phyloP scores from a whole-genome alignment of 176 grass and related monocot species.

The Zizania latifolia region DNA sequence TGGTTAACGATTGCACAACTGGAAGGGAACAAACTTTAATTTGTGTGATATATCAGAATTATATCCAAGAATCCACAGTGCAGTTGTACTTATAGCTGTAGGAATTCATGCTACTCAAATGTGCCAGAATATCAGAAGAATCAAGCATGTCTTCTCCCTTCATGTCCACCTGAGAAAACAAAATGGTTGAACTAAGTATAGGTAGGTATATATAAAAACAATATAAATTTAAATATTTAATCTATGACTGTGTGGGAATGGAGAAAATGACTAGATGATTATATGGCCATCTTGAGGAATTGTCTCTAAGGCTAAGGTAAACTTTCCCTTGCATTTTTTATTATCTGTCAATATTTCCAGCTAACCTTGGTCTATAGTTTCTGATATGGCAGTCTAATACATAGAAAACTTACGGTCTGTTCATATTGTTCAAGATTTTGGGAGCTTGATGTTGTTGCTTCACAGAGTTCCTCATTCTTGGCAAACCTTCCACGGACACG shows the following conservation, averaged over 20 bases:
- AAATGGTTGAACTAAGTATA: neutral
- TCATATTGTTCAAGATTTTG: slow-evolving; percentile 55
- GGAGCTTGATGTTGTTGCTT: slow-evolving; percentile 46
- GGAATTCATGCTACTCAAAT: slow-evolving; percentile 54
- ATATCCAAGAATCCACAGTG: slow-evolving; percentile 71
- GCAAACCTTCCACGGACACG: slow-evolving; percentile 91
- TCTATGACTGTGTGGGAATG: neutral
- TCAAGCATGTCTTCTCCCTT: slow-evolving; percentile 75
- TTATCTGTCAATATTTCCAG: neutral
- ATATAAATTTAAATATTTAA: neutral
- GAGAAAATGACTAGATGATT: neutral
- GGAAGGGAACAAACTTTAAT: slow-evolving; percentile 21
- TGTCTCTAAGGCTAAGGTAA: neutral
- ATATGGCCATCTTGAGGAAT: slow-evolving; percentile 6
- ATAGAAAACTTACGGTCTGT: slow-evolving; percentile 55
- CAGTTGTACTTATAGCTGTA: slow-evolving; percentile 52
- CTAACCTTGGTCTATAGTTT: slow-evolving; percentile 9
- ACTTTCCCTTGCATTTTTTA: neutral
- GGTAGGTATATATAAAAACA: neutral
- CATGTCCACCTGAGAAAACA: slow-evolving; percentile 36
- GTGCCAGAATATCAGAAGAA: slow-evolving; percentile 48
- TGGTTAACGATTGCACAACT: slow-evolving; percentile 18
- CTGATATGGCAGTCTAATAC: neutral
- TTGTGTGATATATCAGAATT: slow-evolving; percentile 26
- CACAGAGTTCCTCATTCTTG: slow-evolving; percentile 76